Evolutionary conservation across 139 green algal species (phyloP), one percentile per base, ranked within the genome.

Genomic region (Zygnema cylindricum): DNA sequence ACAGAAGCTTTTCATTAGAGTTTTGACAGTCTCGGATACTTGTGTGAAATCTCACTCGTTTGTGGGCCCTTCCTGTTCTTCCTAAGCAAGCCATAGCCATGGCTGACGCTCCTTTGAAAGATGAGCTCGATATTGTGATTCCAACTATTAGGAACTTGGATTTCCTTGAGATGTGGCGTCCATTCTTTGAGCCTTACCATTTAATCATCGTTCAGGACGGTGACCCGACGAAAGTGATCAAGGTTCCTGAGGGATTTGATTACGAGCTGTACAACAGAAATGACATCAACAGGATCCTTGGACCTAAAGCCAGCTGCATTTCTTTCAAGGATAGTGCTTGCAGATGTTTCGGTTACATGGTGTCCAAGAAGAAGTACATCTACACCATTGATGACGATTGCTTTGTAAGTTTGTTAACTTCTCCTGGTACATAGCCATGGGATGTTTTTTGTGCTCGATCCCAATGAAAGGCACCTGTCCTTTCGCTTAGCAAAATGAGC

Each of bases 301-400:
- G 95, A 1, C 94, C 97, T 81, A 98, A 97, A 84, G 95, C 97
- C 1, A 98, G 91, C 93, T 97, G 95, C 93, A 99, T 99, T 82
- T 97, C 94, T 39, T 99, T 97, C 96, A 98, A 98, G 91, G 96
- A 98, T 92, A 96, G 92, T 16, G 96, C 96, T 0, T 98, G 96
- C 93, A 90, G 96, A 43, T 98, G 96, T 93, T 99, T 99, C 87
- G 96, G 96, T 35, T 99, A 95, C 92, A 94, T 98, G 92, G 92
- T 98, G 30, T 95, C 93, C 42, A 98, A 98, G 91, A 98, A 97
- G 93, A 94, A 94, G 76, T 99, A 98, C 92, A 95, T 99, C 55
- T 99, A 95, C 93, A 99, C 97, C 11, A 98, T 98, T 30, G 96
- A 98, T 85, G 96, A 98, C 89, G 96, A 98, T 93, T 98, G 96